Evolutionary conservation across 768 basidiomycete species (phyloP).

Genomic region (Podaxis sp.): DNA sequence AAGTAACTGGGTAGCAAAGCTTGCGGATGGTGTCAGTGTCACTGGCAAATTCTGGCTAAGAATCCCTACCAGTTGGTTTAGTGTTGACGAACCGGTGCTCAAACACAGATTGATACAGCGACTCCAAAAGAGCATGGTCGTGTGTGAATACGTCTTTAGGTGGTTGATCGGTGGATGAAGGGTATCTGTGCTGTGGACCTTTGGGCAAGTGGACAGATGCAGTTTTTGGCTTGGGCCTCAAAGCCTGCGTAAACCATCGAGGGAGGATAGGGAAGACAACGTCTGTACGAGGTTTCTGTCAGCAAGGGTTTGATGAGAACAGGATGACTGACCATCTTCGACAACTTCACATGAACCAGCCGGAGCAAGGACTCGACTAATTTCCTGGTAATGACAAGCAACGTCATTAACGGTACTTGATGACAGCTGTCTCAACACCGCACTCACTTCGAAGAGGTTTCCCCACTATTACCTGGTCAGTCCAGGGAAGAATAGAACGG

Average conservation of each 20-base stretch:
- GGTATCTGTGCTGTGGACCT: conserved; percentile 37
- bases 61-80: conserved; percentile 59
- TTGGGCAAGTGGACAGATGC: conserved; percentile 54
- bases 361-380: conserved; percentile 66
- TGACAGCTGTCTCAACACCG: neutral
- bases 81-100: conserved; percentile 72
- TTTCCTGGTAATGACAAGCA: conserved; percentile 48
- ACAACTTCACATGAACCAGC: conserved; percentile 71
- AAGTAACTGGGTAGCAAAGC: conserved; percentile 71
- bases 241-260: conserved; percentile 73
- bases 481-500: conserved; percentile 8
- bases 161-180: conserved; percentile 33
- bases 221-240: conserved; percentile 51
- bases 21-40: conserved; percentile 23
- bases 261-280: conserved; percentile 75
- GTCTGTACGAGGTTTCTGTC: conserved; percentile 40
- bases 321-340: conserved; percentile 60
- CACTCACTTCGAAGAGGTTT: conserved; percentile 59
- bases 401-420: neutral
- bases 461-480: conserved; percentile 53
- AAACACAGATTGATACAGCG: conserved; percentile 64
- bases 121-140: conserved; percentile 71
- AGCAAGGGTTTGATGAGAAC: neutral
- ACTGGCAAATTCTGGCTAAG: neutral
- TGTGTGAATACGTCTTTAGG: conserved; percentile 41